Conservation (phyloP, 2,329 filamentous ascomycete genomes). For the Huntiella moniliformis region DNA sequence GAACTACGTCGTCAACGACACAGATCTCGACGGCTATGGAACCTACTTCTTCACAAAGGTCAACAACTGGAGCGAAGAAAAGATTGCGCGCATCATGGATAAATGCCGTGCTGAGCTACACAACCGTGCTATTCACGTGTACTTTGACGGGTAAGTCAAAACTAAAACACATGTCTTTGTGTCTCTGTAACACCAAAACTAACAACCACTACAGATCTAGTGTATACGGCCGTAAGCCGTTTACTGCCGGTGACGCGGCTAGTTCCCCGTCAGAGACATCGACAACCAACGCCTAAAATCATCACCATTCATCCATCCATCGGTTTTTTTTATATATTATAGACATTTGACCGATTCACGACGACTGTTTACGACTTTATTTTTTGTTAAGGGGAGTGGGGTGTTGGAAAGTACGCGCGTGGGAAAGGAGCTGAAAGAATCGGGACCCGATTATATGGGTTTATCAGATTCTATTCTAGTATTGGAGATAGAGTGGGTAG, state of each 20-base stretch:
- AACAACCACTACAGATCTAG: not conserved
- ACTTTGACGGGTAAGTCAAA: slow-evolving; percentile 21
- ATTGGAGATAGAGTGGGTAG: no score
- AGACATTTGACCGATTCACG: not conserved
- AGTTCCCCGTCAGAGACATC: slow-evolving; percentile 1
- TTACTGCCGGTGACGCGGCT: not conserved
- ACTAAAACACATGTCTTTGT: not conserved
- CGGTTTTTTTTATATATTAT: not conserved
- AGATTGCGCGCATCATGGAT: slow-evolving; percentile 19
- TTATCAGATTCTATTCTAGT: no score
- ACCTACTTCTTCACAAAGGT: slow-evolving; percentile 21
- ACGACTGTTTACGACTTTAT: not conserved
- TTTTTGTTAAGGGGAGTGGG: not conserved
- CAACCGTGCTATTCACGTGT: slow-evolving; percentile 20
- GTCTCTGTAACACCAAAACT: not conserved
- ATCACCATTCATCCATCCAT: not conserved
- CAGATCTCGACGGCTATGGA: slow-evolving; percentile 20
- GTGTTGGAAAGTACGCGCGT: no score
- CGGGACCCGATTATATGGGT: no score
- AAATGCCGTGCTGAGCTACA: slow-evolving; percentile 20
- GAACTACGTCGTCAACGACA: slow-evolving; percentile 19
- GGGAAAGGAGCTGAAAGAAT: no score
- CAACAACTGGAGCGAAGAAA: slow-evolving; percentile 19
- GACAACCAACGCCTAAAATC: slow-evolving; percentile 1
- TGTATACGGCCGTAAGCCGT: slow-evolving; percentile 7